These are phyloP conservation scores for Clonostachys sp. DNA, from an alignment of 2,329 filamentous ascomycete species.

Conservation along the genomic window DNA sequence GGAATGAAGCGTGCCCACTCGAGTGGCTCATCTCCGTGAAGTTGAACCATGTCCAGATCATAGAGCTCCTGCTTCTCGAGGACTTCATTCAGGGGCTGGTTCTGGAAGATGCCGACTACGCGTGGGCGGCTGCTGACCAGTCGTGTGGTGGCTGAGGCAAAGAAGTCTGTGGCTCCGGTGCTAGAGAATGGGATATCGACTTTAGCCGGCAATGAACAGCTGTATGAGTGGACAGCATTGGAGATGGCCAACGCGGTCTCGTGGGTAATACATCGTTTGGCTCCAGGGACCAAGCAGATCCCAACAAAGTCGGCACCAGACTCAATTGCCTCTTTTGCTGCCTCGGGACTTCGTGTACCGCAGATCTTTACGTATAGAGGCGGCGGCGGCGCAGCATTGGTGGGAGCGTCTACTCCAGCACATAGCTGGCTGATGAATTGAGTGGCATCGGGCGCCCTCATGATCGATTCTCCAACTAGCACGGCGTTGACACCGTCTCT, in stretches of 20 bases:
- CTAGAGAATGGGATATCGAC: conserved; percentile 16
- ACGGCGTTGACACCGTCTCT: conserved; percentile 89
- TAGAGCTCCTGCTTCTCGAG: conserved; percentile 73
- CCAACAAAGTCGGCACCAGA: conserved; percentile 89
- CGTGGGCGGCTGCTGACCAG: conserved; percentile 59
- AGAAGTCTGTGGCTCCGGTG: conserved; percentile 60
- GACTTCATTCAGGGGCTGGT: conserved; percentile 81
- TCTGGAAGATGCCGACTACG: conserved; percentile 89
- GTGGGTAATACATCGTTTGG: conserved; percentile 74
- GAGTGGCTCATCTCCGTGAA: conserved; percentile 87
- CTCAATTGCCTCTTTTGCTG: conserved; percentile 74
- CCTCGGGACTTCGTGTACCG: conserved; percentile 79
- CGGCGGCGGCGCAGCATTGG: conserved; percentile 25
- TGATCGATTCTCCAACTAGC: conserved; percentile 90
- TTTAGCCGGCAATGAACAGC: conserved; percentile 28
- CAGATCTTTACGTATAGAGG: conserved; percentile 86
- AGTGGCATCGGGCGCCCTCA: conserved; percentile 81
- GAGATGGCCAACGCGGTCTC: conserved; percentile 81
- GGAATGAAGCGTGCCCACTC: conserved; percentile 91
- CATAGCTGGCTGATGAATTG: conserved; percentile 83
- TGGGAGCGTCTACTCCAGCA: conserved; percentile 41
- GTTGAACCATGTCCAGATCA: conserved; percentile 81
- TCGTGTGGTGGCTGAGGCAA: conserved; percentile 46
- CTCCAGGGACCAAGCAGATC: conserved; percentile 82
- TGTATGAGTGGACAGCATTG: conserved; percentile 68